These are phyloP conservation scores for Xenoacremonium recifei DNA, from an alignment of 2,329 filamentous ascomycete genomes.

Conservation along the genomic window DNA sequence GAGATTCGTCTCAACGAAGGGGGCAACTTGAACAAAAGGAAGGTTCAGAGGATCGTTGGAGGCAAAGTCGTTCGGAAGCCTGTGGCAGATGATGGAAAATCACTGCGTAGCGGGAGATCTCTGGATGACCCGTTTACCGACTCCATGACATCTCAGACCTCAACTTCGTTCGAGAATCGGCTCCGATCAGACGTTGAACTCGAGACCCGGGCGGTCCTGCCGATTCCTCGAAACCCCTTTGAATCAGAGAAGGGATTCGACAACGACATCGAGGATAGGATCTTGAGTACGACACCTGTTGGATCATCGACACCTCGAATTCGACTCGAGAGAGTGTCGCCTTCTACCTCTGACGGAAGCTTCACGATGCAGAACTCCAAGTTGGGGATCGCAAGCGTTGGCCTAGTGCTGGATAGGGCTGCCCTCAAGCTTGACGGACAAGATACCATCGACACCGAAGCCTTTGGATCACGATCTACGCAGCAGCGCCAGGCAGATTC, in stretches of 20 bases:
- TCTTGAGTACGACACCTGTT: slow-evolving; percentile 34
- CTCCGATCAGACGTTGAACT: slow-evolving; percentile 12
- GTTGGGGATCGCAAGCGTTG: slow-evolving; percentile 4
- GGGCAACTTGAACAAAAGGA: slow-evolving; percentile 32
- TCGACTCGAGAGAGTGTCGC: slow-evolving; percentile 16
- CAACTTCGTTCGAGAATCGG: slow-evolving; percentile 23
- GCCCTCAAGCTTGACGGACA: slow-evolving; percentile 1
- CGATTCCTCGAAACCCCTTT: slow-evolving; percentile 27
- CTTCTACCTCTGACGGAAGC: slow-evolving; percentile 14
- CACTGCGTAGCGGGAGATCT: slow-evolving; percentile 22
- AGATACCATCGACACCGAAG: neutral
- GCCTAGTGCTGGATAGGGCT: slow-evolving; percentile 1
- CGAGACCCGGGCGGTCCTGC: slow-evolving; percentile 2
- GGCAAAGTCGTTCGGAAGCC: slow-evolving; percentile 29
- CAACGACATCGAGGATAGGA: slow-evolving; percentile 36
- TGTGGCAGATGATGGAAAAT: slow-evolving; percentile 27
- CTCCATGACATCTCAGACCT: slow-evolving; percentile 11
- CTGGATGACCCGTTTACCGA: slow-evolving; percentile 32
- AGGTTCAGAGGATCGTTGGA: slow-evolving; percentile 32
- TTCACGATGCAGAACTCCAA: slow-evolving; percentile 3
- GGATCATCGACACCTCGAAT: slow-evolving; percentile 39
- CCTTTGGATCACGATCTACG: slow-evolving; percentile 1
- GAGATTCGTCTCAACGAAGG: slow-evolving; percentile 35
- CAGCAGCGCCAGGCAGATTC: slow-evolving; percentile 8
- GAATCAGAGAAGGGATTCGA: slow-evolving; percentile 38